phyloP scores from a whole-genome alignment of 495 filamentous ascomycete species.

The Penicillium argentinense region DNA sequence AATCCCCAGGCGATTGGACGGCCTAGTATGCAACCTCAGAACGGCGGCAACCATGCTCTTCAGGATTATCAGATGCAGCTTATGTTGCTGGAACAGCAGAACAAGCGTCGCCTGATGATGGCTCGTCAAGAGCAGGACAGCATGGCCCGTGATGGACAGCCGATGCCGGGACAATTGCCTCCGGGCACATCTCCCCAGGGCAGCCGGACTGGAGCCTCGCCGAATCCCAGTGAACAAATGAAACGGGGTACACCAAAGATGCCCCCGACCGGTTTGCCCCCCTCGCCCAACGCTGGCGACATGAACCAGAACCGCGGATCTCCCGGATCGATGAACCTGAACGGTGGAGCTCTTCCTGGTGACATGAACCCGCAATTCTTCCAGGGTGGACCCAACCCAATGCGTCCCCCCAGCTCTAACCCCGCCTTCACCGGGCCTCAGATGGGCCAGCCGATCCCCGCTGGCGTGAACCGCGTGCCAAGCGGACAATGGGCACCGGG shows the following conservation, averaged over 20 bases:
- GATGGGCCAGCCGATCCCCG: slow-evolving; percentile 61
- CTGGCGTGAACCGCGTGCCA: slow-evolving; percentile 48
- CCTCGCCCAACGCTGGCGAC: slow-evolving; percentile 80
- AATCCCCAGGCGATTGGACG: slow-evolving; percentile 58
- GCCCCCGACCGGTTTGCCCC: slow-evolving; percentile 67
- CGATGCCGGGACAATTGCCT: slow-evolving; percentile 53
- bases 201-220: slow-evolving; percentile 78
- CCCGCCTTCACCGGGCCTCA: slow-evolving; percentile 66
- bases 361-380: slow-evolving; percentile 62
- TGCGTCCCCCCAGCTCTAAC: slow-evolving; percentile 87
- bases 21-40: slow-evolving; percentile 50
- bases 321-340: slow-evolving; percentile 77
- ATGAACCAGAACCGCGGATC: slow-evolving; percentile 77
- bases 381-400: slow-evolving; percentile 67
- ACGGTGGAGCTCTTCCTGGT: slow-evolving; percentile 64
- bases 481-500: slow-evolving; percentile 57
- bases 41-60: slow-evolving; percentile 82
- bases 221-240: slow-evolving; percentile 85
- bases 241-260: slow-evolving; percentile 91
- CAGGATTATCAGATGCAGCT: slow-evolving; percentile 99
- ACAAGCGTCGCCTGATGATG: slow-evolving; percentile 96
- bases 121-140: slow-evolving; percentile 93
- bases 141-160: slow-evolving; percentile 62
- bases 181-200: slow-evolving; percentile 81
- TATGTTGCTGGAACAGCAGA: slow-evolving; percentile 98